phyloP scores from a whole-genome alignment of 177 flowering plant genomes.

The Tripterygium wilfordii region DNA sequence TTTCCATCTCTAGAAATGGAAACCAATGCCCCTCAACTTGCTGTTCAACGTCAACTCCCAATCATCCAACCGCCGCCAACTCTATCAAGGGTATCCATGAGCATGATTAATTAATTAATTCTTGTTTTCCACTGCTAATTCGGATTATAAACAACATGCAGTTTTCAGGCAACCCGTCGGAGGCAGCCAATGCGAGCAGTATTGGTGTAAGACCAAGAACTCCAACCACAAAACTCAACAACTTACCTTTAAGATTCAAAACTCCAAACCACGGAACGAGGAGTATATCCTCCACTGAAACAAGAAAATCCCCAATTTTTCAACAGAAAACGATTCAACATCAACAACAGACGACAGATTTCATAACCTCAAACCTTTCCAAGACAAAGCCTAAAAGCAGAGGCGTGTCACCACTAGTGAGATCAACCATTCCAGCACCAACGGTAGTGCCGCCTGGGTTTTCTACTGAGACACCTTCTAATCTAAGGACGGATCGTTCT shows the following conservation, averaged over 20 bases:
- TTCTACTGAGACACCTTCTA: slow-evolving; percentile 36
- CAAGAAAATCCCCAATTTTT: slow-evolving; percentile 7
- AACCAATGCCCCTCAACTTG: slow-evolving; percentile 31
- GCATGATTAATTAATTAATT: too few relatives aligned
- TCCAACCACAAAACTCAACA: slow-evolving; percentile 21
- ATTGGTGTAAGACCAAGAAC: too few relatives aligned
- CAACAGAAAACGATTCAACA: slow-evolving; percentile 9
- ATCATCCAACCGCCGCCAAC: slow-evolving; percentile 41
- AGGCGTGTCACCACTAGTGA: slow-evolving; percentile 33
- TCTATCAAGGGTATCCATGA: slow-evolving; percentile 23
- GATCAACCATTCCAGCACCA: slow-evolving; percentile 29
- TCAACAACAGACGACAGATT: slow-evolving; percentile 5
- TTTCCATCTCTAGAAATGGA: slow-evolving; percentile 71
- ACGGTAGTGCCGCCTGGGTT: slow-evolving; percentile 31
- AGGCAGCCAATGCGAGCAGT: too few relatives aligned
- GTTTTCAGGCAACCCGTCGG: too few relatives aligned
- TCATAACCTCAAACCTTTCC: slow-evolving; percentile 15
- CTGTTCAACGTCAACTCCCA: slow-evolving; percentile 41
- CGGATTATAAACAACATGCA: too few relatives aligned
- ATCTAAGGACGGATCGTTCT: slow-evolving; percentile 35
- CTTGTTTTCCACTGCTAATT: neutral
- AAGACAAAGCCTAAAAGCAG: slow-evolving; percentile 29
- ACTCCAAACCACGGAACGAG: slow-evolving; percentile 24
- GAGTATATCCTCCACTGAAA: slow-evolving; percentile 9
- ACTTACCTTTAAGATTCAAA: slow-evolving; percentile 15